These are phyloP conservation scores for Mortierella antarctica DNA, from an alignment of 192 early-diverging fungal species.

Conservation along the genomic window DNA sequence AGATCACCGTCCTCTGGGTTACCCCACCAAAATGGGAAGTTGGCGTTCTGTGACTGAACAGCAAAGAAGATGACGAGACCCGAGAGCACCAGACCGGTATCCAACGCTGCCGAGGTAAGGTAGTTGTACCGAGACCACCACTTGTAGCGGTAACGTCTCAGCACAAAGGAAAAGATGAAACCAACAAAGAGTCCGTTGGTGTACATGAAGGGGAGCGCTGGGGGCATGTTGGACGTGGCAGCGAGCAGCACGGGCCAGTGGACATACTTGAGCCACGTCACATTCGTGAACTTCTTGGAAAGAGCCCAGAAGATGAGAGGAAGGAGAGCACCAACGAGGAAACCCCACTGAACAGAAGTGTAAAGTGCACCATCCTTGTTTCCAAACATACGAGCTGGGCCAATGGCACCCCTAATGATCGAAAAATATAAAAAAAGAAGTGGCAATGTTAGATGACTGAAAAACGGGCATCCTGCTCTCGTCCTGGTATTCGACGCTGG, in stretches of 20 bases:
- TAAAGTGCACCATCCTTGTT: conserved; percentile 44
- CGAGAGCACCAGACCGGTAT: conserved; percentile 64
- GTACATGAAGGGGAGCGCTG: conserved; percentile 58
- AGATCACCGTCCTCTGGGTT: conserved; percentile 4
- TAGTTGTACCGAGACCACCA: conserved; percentile 78
- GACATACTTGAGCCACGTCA: conserved; percentile 54
- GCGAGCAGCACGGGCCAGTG: conserved; percentile 67
- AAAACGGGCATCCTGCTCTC: too few species aligned
- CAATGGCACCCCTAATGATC: conserved; percentile 82
- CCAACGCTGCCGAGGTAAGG: conserved; percentile 69
- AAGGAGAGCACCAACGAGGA: conserved; percentile 64
- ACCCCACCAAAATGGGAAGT: conserved; percentile 47
- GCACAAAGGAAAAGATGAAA: conserved; percentile 63
- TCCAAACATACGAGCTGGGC: conserved; percentile 71
- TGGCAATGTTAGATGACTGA: too few species aligned
- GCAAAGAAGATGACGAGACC: conserved; percentile 59
- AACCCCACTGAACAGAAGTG: conserved; percentile 48
- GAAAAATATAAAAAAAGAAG: conserved; percentile 19
- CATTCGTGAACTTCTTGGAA: conserved; percentile 60
- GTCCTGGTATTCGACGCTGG: too few species aligned
- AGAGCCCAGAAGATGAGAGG: conserved; percentile 66
- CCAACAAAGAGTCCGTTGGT: conserved; percentile 58
- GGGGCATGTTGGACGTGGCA: conserved; percentile 60
- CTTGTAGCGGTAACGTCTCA: conserved; percentile 57
- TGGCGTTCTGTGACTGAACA: conserved; percentile 8